Evolutionary conservation across 345 rosid species (phyloP).

Genomic region (Linum tenue): DNA sequence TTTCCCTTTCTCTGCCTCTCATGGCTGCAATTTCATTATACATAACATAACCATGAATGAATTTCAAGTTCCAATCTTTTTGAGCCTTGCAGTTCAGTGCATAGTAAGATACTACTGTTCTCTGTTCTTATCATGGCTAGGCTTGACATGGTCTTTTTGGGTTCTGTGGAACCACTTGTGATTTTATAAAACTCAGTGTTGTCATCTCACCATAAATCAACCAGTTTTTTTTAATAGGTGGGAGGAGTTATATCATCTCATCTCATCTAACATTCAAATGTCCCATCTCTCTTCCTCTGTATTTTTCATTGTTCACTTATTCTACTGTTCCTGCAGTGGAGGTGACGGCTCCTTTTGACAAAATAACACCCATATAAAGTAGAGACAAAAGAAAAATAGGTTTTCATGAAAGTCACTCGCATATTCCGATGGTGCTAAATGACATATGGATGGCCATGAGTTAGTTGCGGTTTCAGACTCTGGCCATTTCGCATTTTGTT

Average conservation of each 20-base stretch:
- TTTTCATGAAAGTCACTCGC: not conserved
- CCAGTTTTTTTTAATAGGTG: not conserved
- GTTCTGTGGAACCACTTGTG: too few species aligned
- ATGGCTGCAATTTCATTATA: not conserved
- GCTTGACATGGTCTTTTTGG: too few species aligned
- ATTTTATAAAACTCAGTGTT: too few species aligned
- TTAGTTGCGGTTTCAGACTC: not conserved
- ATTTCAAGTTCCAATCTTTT: too few species aligned
- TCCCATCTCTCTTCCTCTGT: not conserved
- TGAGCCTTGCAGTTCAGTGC: too few species aligned
- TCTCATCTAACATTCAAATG: not conserved
- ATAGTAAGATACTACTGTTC: too few species aligned
- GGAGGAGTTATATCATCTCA: not conserved
- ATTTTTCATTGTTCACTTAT: not conserved
- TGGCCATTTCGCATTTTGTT: not conserved
- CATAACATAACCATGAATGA: too few species aligned
- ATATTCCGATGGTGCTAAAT: not conserved
- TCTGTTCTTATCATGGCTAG: too few species aligned
- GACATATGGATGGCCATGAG: not conserved
- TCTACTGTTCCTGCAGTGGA: not conserved
- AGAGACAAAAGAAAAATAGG: not conserved
- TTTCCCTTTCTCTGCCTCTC: not conserved
- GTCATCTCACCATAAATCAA: not conserved
- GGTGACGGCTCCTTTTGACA: not conserved
- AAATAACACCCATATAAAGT: not conserved